Evolutionary conservation across 352 stramenopile genomes (phyloP), one percentile per base, ranked within the genome.

Genomic region (Phytophthora tubulina): DNA sequence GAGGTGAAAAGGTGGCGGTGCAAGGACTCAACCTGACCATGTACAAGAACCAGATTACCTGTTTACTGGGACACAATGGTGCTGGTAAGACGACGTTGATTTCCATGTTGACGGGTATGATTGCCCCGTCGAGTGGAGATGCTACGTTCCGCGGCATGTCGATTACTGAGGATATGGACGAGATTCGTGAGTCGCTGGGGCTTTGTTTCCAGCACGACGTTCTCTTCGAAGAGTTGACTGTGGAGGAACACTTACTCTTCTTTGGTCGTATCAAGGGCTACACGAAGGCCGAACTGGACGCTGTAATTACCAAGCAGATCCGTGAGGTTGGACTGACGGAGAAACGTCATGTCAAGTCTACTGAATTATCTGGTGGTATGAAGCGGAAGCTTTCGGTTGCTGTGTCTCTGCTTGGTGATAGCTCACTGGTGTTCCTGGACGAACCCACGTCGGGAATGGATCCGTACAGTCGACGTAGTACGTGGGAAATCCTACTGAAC

Each of bases 361-460:
- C 70, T 8, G 75, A 84, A 30, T 66, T 97, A 4, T 96, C 89
- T 1, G 90, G 90, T 17, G 96, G 96, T 14, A 98, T 97, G 85
- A 96, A 97, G 72, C 81, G 96, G 11, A 96, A 97, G 62, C 80
- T 98, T 0, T 97, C 83, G 7, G 89, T 98, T 39, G 95, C 91
- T 7, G 78, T 98, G 4, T 93, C 92, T n/a, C 77, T 98, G 6
- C 79, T 98, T 32, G 95, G 84, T 67, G 72, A 96, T 72, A 96
- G 82, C 92, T 83, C 73, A 38, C 51, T 97, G 27, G 85, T 96
- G 49, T 93, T 97, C 42, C 74, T 97, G 48, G 91, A 98, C 51
- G 93, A 99, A 64, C 96, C 96, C 2, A 99, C 96, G 15, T 91
- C 72, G 32, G 96, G 96, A 4, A 98, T 99, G 94, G 97, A 99